A percentile compares a stretch with the other conserved stretches of the same genome.
phyloP scores from a whole-genome alignment of 305 asterid species.

The Fraxinus baroniana region DNA sequence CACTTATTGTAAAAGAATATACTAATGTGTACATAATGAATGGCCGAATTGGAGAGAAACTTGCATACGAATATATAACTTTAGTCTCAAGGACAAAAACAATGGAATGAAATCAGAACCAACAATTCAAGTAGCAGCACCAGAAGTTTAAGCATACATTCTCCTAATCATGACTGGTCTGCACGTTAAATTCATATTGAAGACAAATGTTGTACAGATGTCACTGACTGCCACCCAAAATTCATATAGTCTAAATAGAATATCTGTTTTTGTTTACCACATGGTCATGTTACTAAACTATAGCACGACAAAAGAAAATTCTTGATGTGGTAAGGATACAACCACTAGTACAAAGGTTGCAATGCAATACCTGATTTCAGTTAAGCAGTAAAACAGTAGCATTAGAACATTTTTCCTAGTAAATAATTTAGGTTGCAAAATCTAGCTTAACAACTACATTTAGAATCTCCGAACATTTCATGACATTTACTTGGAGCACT shows the following conservation, averaged over 20 bases:
- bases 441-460: not conserved
- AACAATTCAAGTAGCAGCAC: not conserved
- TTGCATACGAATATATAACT: not conserved
- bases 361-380: conserved; percentile 8
- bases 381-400: not conserved
- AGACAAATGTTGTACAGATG: not conserved
- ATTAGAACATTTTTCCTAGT: not conserved
- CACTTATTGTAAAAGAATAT: not conserved
- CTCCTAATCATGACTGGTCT: not conserved
- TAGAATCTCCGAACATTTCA: not conserved
- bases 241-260: not conserved
- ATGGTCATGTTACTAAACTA: not conserved
- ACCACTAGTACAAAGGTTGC: not conserved
- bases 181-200: not conserved
- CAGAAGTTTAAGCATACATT: not conserved
- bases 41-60: not conserved
- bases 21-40: not conserved
- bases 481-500: conserved; percentile 4
- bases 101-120: not conserved
- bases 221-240: not conserved
- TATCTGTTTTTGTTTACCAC: not conserved
- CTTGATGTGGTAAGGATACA: not conserved
- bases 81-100: conserved; percentile 1
- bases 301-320: not conserved
- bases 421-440: not conserved